Conservation (phyloP, 352 stramenopile species). For the Globisporangium barbulae region DNA sequence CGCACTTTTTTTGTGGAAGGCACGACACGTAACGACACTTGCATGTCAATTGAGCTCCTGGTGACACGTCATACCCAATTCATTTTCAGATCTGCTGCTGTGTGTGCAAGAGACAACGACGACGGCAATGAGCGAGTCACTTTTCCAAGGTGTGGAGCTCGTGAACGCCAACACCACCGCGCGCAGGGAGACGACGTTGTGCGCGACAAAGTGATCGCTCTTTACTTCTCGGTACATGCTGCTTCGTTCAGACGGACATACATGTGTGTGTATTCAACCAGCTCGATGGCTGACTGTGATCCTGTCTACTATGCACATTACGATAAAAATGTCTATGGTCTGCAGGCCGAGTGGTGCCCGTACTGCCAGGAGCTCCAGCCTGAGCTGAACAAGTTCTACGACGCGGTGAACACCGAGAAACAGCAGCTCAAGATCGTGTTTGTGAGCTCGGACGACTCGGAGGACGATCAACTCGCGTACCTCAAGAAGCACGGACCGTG, state of each 20-base stretch:
- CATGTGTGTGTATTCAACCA: neutral
- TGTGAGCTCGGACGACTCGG: conserved; percentile 63
- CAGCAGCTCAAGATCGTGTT: conserved; percentile 67
- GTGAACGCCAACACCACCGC: conserved; percentile 48
- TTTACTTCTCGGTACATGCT: conserved; percentile 68
- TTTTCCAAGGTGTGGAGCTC: conserved; percentile 51
- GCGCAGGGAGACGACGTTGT: conserved; percentile 43
- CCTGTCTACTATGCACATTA: neutral
- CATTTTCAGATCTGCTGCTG: neutral
- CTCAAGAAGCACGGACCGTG: conserved; percentile 68
- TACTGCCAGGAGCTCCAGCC: conserved; percentile 78
- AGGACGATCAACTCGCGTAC: conserved; percentile 51
- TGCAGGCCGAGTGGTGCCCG: conserved; percentile 73
- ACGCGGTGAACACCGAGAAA: conserved; percentile 30
- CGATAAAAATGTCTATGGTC: too few relatives aligned
- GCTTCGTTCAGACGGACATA: neutral
- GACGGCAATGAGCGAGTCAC: conserved; percentile 30
- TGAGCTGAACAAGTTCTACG: conserved; percentile 67
- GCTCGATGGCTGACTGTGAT: neutral
- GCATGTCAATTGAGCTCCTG: neutral
- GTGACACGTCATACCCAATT: neutral
- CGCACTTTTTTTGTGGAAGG: neutral
- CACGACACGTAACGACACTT: neutral
- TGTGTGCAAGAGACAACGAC: neutral
- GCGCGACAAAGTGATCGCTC: conserved; percentile 47